phyloP scores from a whole-genome alignment of 2,329 filamentous ascomycete genomes.

The Daldinia sp. region DNA sequence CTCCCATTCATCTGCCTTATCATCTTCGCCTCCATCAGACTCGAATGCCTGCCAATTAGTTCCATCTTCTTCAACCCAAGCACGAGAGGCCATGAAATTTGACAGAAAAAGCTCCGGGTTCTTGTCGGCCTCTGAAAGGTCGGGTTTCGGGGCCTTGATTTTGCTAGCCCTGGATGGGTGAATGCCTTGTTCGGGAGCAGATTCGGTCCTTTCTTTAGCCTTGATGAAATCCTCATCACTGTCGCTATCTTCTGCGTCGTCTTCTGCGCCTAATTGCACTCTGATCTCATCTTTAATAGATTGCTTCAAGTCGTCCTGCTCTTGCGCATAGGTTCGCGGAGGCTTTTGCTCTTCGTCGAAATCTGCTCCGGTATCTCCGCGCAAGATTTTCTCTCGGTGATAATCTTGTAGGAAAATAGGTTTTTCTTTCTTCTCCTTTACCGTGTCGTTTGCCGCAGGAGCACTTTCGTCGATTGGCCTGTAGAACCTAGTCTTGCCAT shows the following conservation, averaged over 20 bases:
- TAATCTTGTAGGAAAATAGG: slow-evolving; percentile 90
- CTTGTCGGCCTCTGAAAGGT: slow-evolving; percentile 82
- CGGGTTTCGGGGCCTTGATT: slow-evolving; percentile 66
- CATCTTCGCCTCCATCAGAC: slow-evolving; percentile 83
- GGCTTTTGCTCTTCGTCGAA: slow-evolving; percentile 65
- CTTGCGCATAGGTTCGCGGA: slow-evolving; percentile 83
- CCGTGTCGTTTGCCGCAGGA: slow-evolving; percentile 45
- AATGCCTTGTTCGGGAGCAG: slow-evolving; percentile 57
- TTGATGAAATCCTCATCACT: slow-evolving; percentile 82
- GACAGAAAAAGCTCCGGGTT: slow-evolving; percentile 94
- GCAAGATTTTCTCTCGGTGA: slow-evolving; percentile 88
- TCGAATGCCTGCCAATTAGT: slow-evolving; percentile 84
- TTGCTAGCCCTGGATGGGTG: slow-evolving; percentile 67
- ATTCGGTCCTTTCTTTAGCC: slow-evolving; percentile 64
- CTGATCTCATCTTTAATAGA: slow-evolving; percentile 85
- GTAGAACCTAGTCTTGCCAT: slow-evolving; percentile 84
- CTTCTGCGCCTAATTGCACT: slow-evolving; percentile 65
- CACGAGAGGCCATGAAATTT: slow-evolving; percentile 92
- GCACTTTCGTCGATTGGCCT: slow-evolving; percentile 66
- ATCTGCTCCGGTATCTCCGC: slow-evolving; percentile 73
- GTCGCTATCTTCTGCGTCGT: slow-evolving; percentile 61
- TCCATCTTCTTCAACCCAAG: slow-evolving; percentile 81
- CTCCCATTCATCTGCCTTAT: slow-evolving; percentile 87
- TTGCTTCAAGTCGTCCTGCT: slow-evolving; percentile 86
- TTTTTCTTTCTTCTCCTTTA: slow-evolving; percentile 76